Percentiles rank a stretch among this genome's conserved stretches.
phyloP scores from a whole-genome alignment of 305 asterid genomes.

The Withania somnifera region DNA sequence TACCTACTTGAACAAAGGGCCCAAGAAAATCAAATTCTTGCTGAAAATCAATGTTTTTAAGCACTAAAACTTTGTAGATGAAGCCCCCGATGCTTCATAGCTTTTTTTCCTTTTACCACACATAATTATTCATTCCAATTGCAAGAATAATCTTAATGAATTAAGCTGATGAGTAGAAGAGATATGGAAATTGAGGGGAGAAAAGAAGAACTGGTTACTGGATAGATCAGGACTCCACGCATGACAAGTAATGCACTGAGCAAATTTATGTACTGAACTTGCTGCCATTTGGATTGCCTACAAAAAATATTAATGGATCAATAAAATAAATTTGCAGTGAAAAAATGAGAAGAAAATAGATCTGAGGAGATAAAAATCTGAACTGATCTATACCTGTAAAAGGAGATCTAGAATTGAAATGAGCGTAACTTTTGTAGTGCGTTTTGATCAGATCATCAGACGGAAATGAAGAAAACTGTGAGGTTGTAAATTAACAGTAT shows the following conservation, averaged over 20 bases:
- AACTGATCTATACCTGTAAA: neutral
- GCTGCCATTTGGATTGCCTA: constrained; percentile 48
- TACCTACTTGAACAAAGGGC: neutral
- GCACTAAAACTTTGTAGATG: neutral
- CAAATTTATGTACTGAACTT: constrained; percentile 70
- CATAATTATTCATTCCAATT: neutral
- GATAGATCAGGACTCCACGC: constrained; percentile 95
- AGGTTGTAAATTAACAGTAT: neutral
- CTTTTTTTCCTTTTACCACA: neutral
- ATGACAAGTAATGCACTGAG: constrained; percentile 83
- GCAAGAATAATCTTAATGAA: too few relatives aligned
- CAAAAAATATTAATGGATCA: neutral
- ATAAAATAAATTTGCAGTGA: neutral
- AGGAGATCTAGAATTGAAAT: neutral
- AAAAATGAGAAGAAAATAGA: neutral
- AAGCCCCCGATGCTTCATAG: neutral
- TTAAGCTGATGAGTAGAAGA: neutral
- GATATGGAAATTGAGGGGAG: too few relatives aligned
- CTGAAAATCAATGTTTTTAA: neutral
- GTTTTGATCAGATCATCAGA: neutral
- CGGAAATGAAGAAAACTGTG: neutral
- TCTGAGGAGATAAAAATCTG: neutral
- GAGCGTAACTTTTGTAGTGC: neutral
- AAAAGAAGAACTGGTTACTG: too few relatives aligned
- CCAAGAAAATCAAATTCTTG: neutral